Evolutionary conservation across 768 basidiomycete genomes (phyloP).

Genomic region (Pleurotus platypus): DNA sequence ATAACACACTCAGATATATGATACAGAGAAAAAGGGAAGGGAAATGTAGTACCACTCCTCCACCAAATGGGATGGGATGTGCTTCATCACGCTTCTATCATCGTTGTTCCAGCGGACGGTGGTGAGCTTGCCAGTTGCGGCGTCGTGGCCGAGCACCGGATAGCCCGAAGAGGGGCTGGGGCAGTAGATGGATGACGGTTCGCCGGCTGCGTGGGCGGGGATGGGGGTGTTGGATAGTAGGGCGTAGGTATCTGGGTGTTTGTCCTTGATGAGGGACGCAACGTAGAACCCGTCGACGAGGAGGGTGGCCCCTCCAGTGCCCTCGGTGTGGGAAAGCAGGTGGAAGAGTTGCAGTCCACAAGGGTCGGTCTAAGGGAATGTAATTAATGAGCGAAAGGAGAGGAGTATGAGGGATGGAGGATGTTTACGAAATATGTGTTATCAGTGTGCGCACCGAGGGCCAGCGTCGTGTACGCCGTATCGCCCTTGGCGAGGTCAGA

Average conservation of each 20-base stretch:
- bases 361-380: conserved; percentile 69
- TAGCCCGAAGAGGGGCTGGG: conserved; percentile 58
- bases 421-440: conserved; percentile 61
- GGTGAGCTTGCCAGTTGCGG: conserved; percentile 51
- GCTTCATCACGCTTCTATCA: conserved; percentile 79
- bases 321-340: conserved; percentile 78
- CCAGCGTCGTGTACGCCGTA: conserved; percentile 89
- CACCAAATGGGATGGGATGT: conserved; percentile 54
- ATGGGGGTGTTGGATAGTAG: conserved; percentile 66
- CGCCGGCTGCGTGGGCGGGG: conserved; percentile 88
- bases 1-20: background rate
- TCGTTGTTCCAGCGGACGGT: conserved; percentile 95
- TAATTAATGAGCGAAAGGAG: background rate
- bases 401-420: background rate
- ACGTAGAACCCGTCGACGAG: conserved; percentile 95
- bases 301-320: conserved; percentile 83
- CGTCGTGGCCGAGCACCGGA: conserved; percentile 71
- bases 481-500: conserved; percentile 89
- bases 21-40: background rate
- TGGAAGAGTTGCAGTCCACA: conserved; percentile 97
- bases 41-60: conserved; percentile 60
- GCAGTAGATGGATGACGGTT: conserved; percentile 49
- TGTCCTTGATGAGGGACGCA: conserved; percentile 71
- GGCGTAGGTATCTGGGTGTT: conserved; percentile 67
- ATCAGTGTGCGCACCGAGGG: conserved; percentile 79